Evolutionary conservation across 768 basidiomycete genomes (phyloP).

Genomic region (Kwoniella botswanensis): DNA sequence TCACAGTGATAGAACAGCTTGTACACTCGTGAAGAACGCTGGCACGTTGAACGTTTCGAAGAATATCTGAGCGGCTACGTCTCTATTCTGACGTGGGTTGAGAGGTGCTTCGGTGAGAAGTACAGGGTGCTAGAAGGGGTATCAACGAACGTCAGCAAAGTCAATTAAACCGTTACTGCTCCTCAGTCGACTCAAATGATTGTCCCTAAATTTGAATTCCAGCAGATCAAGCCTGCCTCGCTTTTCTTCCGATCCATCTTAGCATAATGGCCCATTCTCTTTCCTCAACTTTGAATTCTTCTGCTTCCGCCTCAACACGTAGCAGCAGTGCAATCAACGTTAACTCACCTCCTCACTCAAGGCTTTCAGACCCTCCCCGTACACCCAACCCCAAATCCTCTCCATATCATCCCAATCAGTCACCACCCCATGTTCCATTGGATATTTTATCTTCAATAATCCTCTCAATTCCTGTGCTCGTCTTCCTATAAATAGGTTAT

Average conservation of each 20-base stretch:
- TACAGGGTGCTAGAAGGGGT: slow-evolving; percentile 79
- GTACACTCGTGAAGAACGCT: slow-evolving; percentile 92
- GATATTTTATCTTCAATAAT: slow-evolving; percentile 95
- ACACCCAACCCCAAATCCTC: slow-evolving; percentile 98
- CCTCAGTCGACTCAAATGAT: no score
- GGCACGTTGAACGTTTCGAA: slow-evolving; percentile 99
- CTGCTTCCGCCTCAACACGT: no score
- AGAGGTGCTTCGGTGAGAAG: slow-evolving; percentile 95
- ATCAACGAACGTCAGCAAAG: no score
- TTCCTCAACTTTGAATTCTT: no score
- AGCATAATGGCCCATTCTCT: no score
- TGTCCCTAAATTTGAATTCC: no score
- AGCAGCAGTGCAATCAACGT: not conserved
- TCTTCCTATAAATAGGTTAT: slow-evolving; percentile 93
- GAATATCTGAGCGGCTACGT: slow-evolving; percentile 96
- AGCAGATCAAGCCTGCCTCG: no score
- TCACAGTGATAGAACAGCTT: slow-evolving; percentile 93
- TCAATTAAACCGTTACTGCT: no score
- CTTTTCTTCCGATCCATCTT: no score
- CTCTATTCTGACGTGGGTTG: slow-evolving; percentile 94
- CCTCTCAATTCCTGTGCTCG: slow-evolving; percentile 95
- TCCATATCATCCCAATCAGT: slow-evolving; percentile 99
- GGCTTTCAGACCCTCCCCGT: slow-evolving; percentile 91
- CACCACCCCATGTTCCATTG: slow-evolving; percentile 98
- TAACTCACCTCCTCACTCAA: slow-evolving; percentile 87